These are phyloP conservation scores for Jimgerdemannia lactiflua DNA, from an alignment of 192 early-diverging fungal species.

Conservation along the genomic window DNA sequence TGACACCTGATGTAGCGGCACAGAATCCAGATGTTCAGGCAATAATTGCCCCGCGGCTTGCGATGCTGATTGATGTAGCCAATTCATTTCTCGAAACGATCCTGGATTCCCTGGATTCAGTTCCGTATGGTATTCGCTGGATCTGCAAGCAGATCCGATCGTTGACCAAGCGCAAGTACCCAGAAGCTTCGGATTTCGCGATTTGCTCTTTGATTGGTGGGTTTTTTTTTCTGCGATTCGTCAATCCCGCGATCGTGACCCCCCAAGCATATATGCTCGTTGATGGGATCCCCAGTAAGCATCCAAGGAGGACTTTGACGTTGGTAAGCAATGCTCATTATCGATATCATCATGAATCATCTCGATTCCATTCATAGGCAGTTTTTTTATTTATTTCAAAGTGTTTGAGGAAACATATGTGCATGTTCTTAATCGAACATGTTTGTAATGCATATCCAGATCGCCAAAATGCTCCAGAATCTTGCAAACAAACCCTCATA, in stretches of 20 bases:
- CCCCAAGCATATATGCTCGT: conserved; percentile 94
- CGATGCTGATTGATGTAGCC: conserved; percentile 84
- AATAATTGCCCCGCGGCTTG: conserved; percentile 78
- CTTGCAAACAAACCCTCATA: conserved; percentile 93
- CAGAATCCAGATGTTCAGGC: conserved; percentile 80
- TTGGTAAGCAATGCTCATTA: conserved; percentile 65
- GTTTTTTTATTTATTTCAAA: conserved; percentile 4
- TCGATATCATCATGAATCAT: too few species aligned
- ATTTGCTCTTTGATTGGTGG: conserved; percentile 96
- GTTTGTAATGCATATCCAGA: conserved; percentile 24
- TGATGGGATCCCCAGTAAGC: conserved; percentile 72
- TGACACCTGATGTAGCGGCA: conserved; percentile 80
- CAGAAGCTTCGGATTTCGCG: conserved; percentile 82
- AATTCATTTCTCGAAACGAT: conserved; percentile 86
- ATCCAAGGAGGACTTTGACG: conserved; percentile 86
- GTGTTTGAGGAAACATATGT: background rate
- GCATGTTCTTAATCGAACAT: conserved; percentile 1
- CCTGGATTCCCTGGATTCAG: conserved; percentile 73
- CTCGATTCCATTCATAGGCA: background rate
- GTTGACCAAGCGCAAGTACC: conserved; percentile 90
- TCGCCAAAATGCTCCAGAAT: conserved; percentile 95
- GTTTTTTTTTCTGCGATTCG: conserved; percentile 94
- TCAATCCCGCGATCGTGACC: conserved; percentile 98
- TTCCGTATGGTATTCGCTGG: conserved; percentile 97
- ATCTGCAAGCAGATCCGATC: conserved; percentile 97